Evolutionary conservation across 2,329 filamentous ascomycete genomes (phyloP).

Genomic region (Penicillium griseofulvum): DNA sequence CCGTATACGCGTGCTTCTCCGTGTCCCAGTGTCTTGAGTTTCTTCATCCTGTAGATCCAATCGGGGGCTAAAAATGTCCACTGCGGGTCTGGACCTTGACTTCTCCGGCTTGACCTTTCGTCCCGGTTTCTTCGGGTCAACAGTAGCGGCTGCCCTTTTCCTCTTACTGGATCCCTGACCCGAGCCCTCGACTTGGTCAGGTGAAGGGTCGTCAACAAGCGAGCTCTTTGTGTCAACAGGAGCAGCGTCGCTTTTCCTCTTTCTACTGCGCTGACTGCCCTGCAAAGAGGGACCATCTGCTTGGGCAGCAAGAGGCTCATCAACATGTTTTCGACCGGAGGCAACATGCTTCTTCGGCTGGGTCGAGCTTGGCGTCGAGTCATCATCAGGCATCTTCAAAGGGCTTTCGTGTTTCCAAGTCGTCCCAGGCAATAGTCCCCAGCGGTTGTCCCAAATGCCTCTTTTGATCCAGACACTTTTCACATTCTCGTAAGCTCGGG

Average conservation of each 20-base stretch:
- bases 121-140: not conserved
- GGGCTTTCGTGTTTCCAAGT: not conserved
- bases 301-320: too few species aligned
- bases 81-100: not conserved
- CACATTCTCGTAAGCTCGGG: not conserved
- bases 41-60: not conserved
- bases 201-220: not conserved
- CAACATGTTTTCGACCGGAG: too few species aligned
- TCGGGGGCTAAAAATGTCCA: not conserved
- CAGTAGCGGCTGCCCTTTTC: not conserved
- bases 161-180: not conserved
- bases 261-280: too few species aligned
- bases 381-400: not conserved
- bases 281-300: too few species aligned
- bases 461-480: not conserved
- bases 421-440: not conserved
- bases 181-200: not conserved
- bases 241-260: too few species aligned
- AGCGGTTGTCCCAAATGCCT: not conserved
- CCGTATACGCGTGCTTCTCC: not conserved
- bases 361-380: not conserved
- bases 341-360: too few species aligned
- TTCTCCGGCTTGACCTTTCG: not conserved
- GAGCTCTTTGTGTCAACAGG: too few species aligned
- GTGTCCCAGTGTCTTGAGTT: not conserved